Evolutionary conservation across 2,329 filamentous ascomycete species (phyloP), one percentile per base, ranked within the genome.

Genomic region (Zasmidium angulare): DNA sequence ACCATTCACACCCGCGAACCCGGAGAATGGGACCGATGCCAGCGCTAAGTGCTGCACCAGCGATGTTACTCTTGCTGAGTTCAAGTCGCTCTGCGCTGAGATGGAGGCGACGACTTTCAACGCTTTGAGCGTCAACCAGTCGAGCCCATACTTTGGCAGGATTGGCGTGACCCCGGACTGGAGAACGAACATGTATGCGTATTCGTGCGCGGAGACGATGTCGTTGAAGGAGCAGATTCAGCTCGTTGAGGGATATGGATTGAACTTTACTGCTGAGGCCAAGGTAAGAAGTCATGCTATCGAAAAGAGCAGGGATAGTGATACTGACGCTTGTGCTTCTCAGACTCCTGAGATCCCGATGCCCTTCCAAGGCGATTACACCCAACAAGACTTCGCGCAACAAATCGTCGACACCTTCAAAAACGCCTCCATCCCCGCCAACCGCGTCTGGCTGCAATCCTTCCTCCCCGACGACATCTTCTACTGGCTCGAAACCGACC

Each of bases 31-130:
- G 23, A 59, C 54, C 81, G 84, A 77, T 0, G 88, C 88, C 1
- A 79, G 76, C 17, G 87, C 86, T 12, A 84, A 83, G 64, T 90
- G 88, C 79, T 90, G 88, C 79, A 89, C 88, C 2, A 86, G 82
- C 66, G 88, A 90, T 69, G 84, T 90, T 68, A 89, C 87, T 0
- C 76, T 88, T 36, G 79, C 79, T 49, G 88, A 90, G 74, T 89
- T 85, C 79, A 84, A 85, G 73, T 78, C 81, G 3, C 82, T 90
- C 3, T 90, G 88, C 75, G 82, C 82, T 68, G 89, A 89, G 75
- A 89, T 89, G 86, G 88, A 90, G 68, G 83, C 83, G 52, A 82
- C 75, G 69, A 86, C 88, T 68, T 72, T 78, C 63, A 80, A 77
- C 49, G 87, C 85, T 31, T 82, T 82, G 20, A 89, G 81, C 1